Percentiles rank a stretch among this genome's conserved stretches.
Evolutionary conservation across 257 asterid genomes (phyloP).

Genomic region (Solanum etuberosum): DNA sequence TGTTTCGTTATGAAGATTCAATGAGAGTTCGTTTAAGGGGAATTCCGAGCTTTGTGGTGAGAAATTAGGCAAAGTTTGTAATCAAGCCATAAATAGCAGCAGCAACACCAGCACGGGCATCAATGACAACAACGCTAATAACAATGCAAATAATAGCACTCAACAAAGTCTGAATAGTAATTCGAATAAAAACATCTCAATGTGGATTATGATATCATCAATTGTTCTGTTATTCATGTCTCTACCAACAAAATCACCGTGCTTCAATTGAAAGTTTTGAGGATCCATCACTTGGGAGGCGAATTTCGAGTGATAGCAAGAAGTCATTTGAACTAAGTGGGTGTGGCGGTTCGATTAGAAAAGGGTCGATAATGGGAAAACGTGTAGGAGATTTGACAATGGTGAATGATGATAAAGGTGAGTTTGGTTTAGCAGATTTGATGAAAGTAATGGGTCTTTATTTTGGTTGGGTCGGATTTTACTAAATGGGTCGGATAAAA

Average conservation of each 20-base stretch:
- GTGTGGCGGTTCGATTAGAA: neutral
- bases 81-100: no score
- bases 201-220: no score
- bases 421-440: constrained; percentile 55
- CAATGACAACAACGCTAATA: no score
- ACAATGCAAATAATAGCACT: no score
- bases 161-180: no score
- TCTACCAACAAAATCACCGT: neutral
- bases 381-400: constrained; percentile 38
- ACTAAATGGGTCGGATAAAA: no score
- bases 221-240: neutral
- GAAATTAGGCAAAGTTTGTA: constrained; percentile 21
- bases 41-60: constrained; percentile 57
- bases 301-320: neutral
- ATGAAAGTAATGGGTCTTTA: constrained; percentile 27
- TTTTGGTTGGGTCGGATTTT: no score
- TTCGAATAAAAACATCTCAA: no score
- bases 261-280: neutral
- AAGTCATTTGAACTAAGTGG: neutral
- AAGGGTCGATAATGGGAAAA: constrained; percentile 7
- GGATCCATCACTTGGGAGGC: neutral
- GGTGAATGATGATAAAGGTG: constrained; percentile 44
- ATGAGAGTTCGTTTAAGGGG: no score
- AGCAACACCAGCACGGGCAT: no score
- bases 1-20: no score